A percentile compares a stretch with the other conserved stretches of the same genome.
Evolutionary conservation across 1,284 basidiomycete genomes (phyloP).

Genomic region (Mycosarcoma mackinlayi): DNA sequence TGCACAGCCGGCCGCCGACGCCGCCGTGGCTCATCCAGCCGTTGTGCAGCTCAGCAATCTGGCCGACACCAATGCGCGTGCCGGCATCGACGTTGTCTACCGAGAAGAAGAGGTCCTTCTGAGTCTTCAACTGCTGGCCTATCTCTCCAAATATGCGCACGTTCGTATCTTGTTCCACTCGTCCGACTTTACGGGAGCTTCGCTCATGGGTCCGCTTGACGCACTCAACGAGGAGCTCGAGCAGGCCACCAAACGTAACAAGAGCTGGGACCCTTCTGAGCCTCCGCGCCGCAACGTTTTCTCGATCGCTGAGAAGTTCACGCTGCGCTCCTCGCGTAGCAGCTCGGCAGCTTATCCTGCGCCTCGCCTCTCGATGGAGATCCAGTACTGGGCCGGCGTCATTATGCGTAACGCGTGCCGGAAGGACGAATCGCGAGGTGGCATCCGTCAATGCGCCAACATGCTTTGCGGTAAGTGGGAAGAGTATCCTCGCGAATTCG

Average conservation of each 20-base stretch:
- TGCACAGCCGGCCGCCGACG: conserved; percentile 17
- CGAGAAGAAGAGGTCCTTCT: conserved; percentile 94
- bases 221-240: conserved; percentile 46
- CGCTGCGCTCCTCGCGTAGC: conserved; percentile 85
- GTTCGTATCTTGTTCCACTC: conserved; percentile 93
- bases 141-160: conserved; percentile 97
- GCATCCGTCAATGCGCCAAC: conserved; percentile 96
- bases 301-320: conserved; percentile 94
- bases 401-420: conserved; percentile 99
- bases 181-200: conserved; percentile 51
- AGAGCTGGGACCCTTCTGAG: conserved; percentile 60
- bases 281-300: conserved; percentile 75
- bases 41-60: conserved; percentile 41
- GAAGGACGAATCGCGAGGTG: conserved; percentile 89
- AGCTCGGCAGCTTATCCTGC: conserved; percentile 41
- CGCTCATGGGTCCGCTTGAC: conserved; percentile 56
- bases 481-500: conserved; percentile 90
- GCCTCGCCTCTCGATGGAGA: conserved; percentile 84
- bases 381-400: conserved; percentile 98
- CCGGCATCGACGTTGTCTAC: conserved; percentile 71
- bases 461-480: conserved; percentile 93
- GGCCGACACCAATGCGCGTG: conserved; percentile 31
- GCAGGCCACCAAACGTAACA: conserved; percentile 35
- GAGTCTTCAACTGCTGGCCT: conserved; percentile 90
- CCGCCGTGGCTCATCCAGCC: conserved; percentile 30